Percentiles rank a stretch among this genome's conserved stretches.
Evolutionary conservation across 176 grass and related monocot species (phyloP).

Genomic region (Oryza longistaminata): DNA sequence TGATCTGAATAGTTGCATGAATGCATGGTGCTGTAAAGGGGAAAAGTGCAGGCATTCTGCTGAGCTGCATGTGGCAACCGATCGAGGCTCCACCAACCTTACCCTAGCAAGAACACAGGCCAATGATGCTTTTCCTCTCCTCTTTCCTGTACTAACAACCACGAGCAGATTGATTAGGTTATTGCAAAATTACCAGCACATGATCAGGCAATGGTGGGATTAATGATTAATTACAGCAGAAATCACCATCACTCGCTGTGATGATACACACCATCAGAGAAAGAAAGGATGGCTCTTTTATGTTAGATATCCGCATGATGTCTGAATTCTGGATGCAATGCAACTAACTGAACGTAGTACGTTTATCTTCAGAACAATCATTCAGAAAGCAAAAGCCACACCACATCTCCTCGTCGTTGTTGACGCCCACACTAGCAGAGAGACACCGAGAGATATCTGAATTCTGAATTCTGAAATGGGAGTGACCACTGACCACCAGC

Average conservation of each 20-base stretch:
- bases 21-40: constrained; percentile 32
- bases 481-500: neutral
- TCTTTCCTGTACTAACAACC: neutral
- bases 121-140: neutral
- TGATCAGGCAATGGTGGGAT: neutral
- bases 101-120: neutral
- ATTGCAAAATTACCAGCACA: neutral
- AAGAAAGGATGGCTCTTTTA: too few relatives aligned
- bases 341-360: neutral
- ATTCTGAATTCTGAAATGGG: neutral
- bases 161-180: neutral
- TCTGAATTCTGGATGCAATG: neutral
- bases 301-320: neutral
- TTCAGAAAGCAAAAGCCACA: neutral
- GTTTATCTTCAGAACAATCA: neutral
- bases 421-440: neutral
- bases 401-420: neutral
- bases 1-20: neutral
- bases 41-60: neutral
- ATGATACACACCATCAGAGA: too few relatives aligned
- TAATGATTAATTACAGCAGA: neutral
- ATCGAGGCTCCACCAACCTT: neutral
- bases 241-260: neutral
- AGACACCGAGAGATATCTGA: neutral
- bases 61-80: constrained; percentile 37